A percentile compares a stretch with the other conserved stretches of the same genome.
Evolutionary conservation across 768 basidiomycete species (phyloP).

Genomic region (Austroboletus festivus): DNA sequence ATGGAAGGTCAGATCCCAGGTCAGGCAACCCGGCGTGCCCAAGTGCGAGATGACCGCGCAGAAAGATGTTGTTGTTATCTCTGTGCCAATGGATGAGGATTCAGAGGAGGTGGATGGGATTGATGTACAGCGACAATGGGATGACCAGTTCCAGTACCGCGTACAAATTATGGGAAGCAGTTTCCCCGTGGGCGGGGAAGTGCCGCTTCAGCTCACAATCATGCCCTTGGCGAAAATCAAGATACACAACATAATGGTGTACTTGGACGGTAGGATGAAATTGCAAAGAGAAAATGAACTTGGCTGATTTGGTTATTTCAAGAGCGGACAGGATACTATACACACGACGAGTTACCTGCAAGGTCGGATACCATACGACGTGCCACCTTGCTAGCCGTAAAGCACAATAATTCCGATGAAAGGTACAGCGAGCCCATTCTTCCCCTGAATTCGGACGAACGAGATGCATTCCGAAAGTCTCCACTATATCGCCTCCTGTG

Average conservation of each 20-base stretch:
- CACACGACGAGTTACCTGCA: constrained; percentile 60
- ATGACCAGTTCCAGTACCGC: constrained; percentile 79
- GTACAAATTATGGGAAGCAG: constrained; percentile 71
- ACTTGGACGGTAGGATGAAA: constrained; percentile 69
- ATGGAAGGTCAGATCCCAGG: constrained; percentile 80
- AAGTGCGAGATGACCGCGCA: constrained; percentile 64
- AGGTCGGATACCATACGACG: constrained; percentile 65
- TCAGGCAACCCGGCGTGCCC: constrained; percentile 79
- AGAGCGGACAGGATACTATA: constrained; percentile 80
- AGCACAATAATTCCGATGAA: constrained; percentile 38
- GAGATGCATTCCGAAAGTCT: constrained; percentile 59
- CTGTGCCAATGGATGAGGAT: constrained; percentile 50
- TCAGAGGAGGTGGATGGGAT: constrained; percentile 72
- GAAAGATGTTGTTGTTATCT: constrained; percentile 72
- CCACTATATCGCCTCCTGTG: constrained; percentile 56
- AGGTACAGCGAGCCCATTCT: constrained; percentile 62
- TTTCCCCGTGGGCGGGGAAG: constrained; percentile 77
- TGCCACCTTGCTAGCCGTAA: constrained; percentile 61
- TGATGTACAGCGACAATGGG: constrained; percentile 88
- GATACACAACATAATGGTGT: constrained; percentile 67
- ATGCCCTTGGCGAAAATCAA: constrained; percentile 84
- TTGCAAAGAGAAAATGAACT: background rate
- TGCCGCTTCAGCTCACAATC: constrained; percentile 78
- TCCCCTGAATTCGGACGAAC: constrained; percentile 71
- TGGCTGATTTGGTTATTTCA: background rate